phyloP scores from a whole-genome alignment of 2,329 filamentous ascomycete species.

The Colletotrichum filicis region DNA sequence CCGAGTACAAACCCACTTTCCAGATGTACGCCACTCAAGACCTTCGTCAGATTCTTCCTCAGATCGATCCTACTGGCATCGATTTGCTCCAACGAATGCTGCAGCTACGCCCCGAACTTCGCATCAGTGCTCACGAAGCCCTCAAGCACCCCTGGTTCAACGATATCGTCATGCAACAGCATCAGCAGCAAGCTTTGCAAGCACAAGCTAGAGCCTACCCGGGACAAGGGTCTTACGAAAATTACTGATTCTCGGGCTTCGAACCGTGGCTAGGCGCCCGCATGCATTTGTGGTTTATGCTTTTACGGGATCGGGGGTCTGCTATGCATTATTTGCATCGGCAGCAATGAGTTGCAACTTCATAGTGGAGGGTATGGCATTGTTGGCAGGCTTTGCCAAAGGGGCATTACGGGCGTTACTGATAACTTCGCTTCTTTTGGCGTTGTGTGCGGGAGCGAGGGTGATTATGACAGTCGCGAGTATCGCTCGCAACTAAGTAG shows the following conservation, averaged over 20 bases:
- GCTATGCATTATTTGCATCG: neutral
- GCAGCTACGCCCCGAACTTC: slow-evolving; percentile 89
- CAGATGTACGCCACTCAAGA: slow-evolving; percentile 96
- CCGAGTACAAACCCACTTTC: slow-evolving; percentile 97
- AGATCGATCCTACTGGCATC: slow-evolving; percentile 88
- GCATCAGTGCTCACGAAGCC: slow-evolving; percentile 88
- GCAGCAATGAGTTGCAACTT: neutral
- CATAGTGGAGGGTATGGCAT: neutral
- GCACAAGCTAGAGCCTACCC: slow-evolving; percentile 54
- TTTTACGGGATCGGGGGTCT: neutral
- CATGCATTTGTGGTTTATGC: slow-evolving; percentile 41
- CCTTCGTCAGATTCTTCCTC: slow-evolving; percentile 84
- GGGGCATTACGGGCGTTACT: slow-evolving; percentile 1
- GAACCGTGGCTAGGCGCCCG: slow-evolving; percentile 14
- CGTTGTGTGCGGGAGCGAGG: neutral
- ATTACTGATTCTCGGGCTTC: slow-evolving; percentile 35
- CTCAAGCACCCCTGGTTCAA: slow-evolving; percentile 93
- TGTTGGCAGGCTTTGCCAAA: neutral
- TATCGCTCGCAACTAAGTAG: neutral
- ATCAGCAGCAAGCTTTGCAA: slow-evolving; percentile 57
- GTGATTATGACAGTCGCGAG: neutral
- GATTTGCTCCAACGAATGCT: slow-evolving; percentile 92
- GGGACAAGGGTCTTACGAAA: slow-evolving; percentile 44
- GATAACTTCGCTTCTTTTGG: neutral
- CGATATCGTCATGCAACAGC: slow-evolving; percentile 72